Evolutionary conservation across 1,139 yeast species (phyloP).

Genomic region (Ashbya aceris): DNA sequence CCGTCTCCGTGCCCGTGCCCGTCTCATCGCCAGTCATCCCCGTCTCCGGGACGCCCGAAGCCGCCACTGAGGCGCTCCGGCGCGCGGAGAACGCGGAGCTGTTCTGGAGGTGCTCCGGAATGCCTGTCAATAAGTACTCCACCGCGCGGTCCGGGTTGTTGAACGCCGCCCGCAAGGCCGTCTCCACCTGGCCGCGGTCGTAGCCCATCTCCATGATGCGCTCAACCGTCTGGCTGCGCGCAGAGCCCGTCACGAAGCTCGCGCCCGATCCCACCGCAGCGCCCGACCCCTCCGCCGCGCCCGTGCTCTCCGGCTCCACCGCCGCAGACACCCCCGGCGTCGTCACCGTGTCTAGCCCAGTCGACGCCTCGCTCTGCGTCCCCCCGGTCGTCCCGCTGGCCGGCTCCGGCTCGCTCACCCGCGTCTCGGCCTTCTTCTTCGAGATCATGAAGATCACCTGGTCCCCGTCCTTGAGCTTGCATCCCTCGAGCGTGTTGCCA

Average conservation of each 20-base stretch:
- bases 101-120: conserved; percentile 58
- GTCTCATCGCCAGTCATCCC: background rate
- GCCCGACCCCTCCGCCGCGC: conserved; percentile 24
- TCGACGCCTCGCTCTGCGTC: conserved; percentile 18
- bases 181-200: conserved; percentile 76
- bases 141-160: conserved; percentile 98
- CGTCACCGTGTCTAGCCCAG: conserved; percentile 19
- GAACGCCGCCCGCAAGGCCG: conserved; percentile 89
- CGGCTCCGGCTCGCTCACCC: conserved; percentile 17
- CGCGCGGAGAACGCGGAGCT: conserved; percentile 8
- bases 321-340: conserved; percentile 6
- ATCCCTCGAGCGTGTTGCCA: conserved; percentile 61
- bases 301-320: conserved; percentile 19
- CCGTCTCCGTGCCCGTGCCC: too few relatives aligned
- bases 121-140: conserved; percentile 83
- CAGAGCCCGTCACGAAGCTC: conserved; percentile 27
- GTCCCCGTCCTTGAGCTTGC: conserved; percentile 79
- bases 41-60: conserved; percentile 10
- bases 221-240: conserved; percentile 39
- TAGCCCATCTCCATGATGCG: conserved; percentile 96
- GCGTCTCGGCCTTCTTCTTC: conserved; percentile 24
- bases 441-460: conserved; percentile 89
- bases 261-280: conserved; percentile 25
- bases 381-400: conserved; percentile 25
- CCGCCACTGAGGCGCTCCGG: conserved; percentile 3